Evolutionary conservation across 2,329 filamentous ascomycete genomes (phyloP).

Genomic region (Colletotrichum sidae): DNA sequence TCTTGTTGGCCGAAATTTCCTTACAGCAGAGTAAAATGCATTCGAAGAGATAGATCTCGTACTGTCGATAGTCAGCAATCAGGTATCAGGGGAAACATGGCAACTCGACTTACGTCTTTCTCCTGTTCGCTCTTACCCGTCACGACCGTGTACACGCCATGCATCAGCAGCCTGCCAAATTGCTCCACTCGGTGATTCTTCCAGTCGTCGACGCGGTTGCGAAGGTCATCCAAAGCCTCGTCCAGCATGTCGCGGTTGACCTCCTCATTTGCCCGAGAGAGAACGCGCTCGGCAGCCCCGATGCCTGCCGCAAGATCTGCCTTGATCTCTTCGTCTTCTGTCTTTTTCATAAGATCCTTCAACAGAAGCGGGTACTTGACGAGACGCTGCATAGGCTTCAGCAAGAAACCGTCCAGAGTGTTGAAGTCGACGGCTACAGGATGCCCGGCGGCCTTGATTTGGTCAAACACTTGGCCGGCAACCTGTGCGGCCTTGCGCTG

Average conservation of each 20-base stretch:
- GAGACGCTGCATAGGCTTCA: conserved; percentile 96
- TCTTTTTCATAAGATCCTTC: conserved; percentile 90
- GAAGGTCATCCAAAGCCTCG: conserved; percentile 86
- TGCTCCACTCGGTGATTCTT: conserved; percentile 90
- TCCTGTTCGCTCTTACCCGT: conserved; percentile 92
- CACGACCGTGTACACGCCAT: conserved; percentile 91
- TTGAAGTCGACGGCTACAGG: conserved; percentile 88
- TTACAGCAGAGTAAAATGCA: conserved; percentile 97
- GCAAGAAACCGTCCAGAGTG: conserved; percentile 88
- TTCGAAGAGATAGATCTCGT: conserved; percentile 97
- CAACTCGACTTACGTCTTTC: conserved; percentile 76
- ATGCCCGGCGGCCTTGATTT: conserved; percentile 80
- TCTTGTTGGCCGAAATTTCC: conserved; percentile 87
- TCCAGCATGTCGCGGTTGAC: conserved; percentile 88
- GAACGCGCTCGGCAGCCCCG: conserved; percentile 82
- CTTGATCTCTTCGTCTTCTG: conserved; percentile 77
- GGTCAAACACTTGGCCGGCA: conserved; percentile 88
- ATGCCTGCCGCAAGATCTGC: conserved; percentile 81
- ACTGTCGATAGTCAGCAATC: conserved; percentile 63
- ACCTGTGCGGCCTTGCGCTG: conserved; percentile 89
- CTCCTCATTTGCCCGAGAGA: conserved; percentile 89
- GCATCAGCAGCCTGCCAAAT: conserved; percentile 90
- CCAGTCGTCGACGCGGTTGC: conserved; percentile 92
- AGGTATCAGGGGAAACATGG: background rate
- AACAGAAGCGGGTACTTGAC: conserved; percentile 94